These are phyloP conservation scores for Mycena chlorophos DNA, from an alignment of 768 basidiomycete species.

Conservation along the genomic window DNA sequence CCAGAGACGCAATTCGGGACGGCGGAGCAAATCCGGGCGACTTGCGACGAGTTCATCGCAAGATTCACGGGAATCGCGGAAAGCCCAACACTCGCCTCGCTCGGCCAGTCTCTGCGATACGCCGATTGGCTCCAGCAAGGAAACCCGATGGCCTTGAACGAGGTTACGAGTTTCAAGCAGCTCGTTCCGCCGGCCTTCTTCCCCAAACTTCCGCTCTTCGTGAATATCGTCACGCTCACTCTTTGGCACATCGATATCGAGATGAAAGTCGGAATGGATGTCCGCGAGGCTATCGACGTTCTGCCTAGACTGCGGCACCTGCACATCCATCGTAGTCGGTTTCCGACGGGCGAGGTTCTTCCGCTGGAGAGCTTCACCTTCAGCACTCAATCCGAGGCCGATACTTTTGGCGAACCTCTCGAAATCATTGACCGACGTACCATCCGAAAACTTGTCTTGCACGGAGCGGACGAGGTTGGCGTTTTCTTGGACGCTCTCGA, in stretches of 20 bases:
- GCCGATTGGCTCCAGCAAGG: not conserved
- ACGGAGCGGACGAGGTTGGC: not conserved
- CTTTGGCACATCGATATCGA: not conserved
- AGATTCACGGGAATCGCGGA: not conserved
- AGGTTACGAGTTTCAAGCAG: not conserved
- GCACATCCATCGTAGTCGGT: not conserved
- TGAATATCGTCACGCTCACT: not conserved
- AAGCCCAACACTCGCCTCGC: not conserved
- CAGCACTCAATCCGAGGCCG: not conserved
- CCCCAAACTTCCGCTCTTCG: not conserved
- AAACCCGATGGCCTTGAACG: not conserved
- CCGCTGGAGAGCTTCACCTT: not conserved
- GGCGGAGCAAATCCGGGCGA: not conserved
- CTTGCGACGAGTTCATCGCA: not conserved
- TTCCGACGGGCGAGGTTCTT: not conserved
- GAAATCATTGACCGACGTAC: not conserved
- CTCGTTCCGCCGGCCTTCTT: not conserved
- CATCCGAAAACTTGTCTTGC: not conserved
- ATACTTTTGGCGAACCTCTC: not conserved
- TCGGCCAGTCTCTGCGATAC: not conserved
- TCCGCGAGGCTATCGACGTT: not conserved
- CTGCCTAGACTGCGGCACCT: not conserved
- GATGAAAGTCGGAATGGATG: not conserved
- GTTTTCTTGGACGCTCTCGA: not conserved
- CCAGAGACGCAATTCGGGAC: not conserved